A percentile compares a stretch with the other conserved stretches of the same genome.
These are phyloP conservation scores for Botrytis porri DNA, from an alignment of 2,329 filamentous ascomycete genomes.

Conservation along the genomic window DNA sequence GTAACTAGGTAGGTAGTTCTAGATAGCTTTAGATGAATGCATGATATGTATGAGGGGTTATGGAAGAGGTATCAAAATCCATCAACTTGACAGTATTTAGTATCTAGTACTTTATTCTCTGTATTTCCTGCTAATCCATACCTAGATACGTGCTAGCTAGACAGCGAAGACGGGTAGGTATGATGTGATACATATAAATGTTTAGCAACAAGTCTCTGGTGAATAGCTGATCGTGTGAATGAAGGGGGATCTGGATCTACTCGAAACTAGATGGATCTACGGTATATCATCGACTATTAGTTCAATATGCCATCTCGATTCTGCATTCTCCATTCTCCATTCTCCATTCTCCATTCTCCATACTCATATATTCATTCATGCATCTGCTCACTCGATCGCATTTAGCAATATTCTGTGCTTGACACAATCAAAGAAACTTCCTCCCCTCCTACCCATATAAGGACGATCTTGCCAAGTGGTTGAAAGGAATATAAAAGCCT, in stretches of 20 bases:
- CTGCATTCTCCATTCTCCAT: background rate
- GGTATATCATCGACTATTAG: background rate
- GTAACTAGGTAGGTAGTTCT: background rate
- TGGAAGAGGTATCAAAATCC: too few relatives aligned
- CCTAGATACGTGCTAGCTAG: too few relatives aligned
- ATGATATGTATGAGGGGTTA: too few relatives aligned
- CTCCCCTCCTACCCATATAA: background rate
- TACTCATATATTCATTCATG: background rate
- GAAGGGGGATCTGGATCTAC: background rate
- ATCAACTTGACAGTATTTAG: too few relatives aligned
- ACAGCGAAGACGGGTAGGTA: too few relatives aligned
- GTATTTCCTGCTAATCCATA: too few relatives aligned
- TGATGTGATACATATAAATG: background rate
- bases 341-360: background rate
- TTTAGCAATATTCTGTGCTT: background rate
- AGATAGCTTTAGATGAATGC: too few relatives aligned
- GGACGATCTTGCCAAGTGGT: background rate
- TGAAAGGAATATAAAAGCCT: background rate
- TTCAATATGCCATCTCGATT: background rate
- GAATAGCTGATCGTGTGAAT: background rate
- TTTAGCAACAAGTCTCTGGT: background rate
- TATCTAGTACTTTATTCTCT: too few relatives aligned
- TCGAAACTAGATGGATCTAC: background rate
- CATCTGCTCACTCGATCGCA: background rate
- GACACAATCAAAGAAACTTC: background rate